Evolutionary conservation across 202 grass and related monocot species (phyloP).

Genomic region (Setaria italica): DNA sequence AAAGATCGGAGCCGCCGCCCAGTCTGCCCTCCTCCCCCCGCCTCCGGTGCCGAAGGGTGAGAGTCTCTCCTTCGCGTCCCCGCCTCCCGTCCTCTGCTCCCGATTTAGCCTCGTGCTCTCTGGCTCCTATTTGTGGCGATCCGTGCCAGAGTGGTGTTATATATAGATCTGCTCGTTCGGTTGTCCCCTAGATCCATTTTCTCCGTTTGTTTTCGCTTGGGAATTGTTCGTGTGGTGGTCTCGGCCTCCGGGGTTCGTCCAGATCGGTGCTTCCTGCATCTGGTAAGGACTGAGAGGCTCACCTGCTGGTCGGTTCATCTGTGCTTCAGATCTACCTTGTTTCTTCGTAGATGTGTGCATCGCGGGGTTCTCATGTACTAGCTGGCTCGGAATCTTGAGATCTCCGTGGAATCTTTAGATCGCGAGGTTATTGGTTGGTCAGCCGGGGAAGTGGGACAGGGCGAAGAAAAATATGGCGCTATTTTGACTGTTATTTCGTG

Average conservation of each 20-base stretch:
- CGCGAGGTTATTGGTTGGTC: not conserved
- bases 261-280: slow-evolving; percentile 16
- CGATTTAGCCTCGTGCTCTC: not conserved
- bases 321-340: slow-evolving; percentile 30
- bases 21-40: slow-evolving; percentile 10
- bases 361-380: not conserved
- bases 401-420: slow-evolving; percentile 1
- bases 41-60: slow-evolving; percentile 56
- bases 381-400: not conserved
- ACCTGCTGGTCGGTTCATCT: not conserved
- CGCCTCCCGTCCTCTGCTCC: slow-evolving; percentile 4
- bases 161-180: slow-evolving; percentile 48
- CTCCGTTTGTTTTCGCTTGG: not conserved
- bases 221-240: slow-evolving; percentile 7
- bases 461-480: not conserved
- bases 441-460: not conserved
- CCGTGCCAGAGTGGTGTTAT: not conserved
- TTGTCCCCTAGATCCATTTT: slow-evolving; percentile 36
- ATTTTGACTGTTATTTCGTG: not conserved
- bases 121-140: slow-evolving; percentile 44
- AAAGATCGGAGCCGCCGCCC: slow-evolving; percentile 55
- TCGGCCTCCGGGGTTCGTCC: not conserved
- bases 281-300: slow-evolving; percentile 15
- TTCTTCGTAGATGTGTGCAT: not conserved
- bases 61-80: slow-evolving; percentile 33